Conservation (phyloP, 2,329 filamentous ascomycete species). For the Sphaerulina musiva region DNA sequence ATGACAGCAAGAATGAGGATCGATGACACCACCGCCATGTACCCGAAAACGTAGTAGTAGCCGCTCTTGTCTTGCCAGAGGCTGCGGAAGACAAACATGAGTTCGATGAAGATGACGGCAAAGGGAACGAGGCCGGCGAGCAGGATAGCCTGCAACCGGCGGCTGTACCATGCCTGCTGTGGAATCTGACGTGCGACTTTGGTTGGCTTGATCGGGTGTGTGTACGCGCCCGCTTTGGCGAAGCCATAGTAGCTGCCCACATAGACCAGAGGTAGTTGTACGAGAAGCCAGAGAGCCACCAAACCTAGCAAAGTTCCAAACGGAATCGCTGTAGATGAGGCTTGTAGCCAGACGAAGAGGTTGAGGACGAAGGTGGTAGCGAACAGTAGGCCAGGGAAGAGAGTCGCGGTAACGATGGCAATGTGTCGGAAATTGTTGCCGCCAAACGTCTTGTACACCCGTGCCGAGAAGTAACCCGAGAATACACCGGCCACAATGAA, state of each 20-base stretch:
- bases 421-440: constrained; percentile 70
- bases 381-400: constrained; percentile 76
- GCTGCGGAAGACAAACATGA: constrained; percentile 80
- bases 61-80: constrained; percentile 86
- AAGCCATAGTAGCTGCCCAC: constrained; percentile 72
- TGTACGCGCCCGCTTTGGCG: constrained; percentile 60
- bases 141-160: constrained; percentile 56
- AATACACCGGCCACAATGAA: constrained; percentile 79
- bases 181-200: constrained; percentile 68
- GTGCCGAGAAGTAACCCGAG: constrained; percentile 79
- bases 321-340: constrained; percentile 78
- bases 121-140: constrained; percentile 75
- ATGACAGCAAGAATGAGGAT: constrained; percentile 71
- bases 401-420: constrained; percentile 62
- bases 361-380: constrained; percentile 71
- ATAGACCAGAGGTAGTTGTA: constrained; percentile 80
- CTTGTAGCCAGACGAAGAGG: constrained; percentile 84
- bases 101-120: constrained; percentile 79
- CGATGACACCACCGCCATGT: constrained; percentile 65
- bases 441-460: constrained; percentile 77
- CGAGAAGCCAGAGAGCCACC: constrained; percentile 71
- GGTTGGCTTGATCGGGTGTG: constrained; percentile 74
- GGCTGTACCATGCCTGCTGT: constrained; percentile 66
- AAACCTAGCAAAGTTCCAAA: constrained; percentile 71
- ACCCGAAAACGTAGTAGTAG: constrained; percentile 89